Base-by-base conservation (phyloP, 2,329 filamentous ascomycete genomes). In the Neofusicoccum laricinum region DNA sequence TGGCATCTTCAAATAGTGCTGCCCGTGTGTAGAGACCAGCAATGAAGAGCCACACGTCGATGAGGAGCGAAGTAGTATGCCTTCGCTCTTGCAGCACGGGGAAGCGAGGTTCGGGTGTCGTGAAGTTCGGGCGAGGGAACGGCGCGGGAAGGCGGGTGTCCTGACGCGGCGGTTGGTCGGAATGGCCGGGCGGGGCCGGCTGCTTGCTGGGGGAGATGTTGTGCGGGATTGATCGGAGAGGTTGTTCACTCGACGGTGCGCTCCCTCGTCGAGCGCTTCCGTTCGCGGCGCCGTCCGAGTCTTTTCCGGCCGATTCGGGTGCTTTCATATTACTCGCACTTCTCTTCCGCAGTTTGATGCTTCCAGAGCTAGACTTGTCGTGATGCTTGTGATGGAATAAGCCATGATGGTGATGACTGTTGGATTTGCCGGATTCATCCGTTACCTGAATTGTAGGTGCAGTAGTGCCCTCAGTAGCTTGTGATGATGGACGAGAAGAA, bases 1-100 rank as follows among this genome's bases (percentile, higher is more conserved):
- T 86, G 12, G 91, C 88, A 74, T 98, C 94, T 19, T 93, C 89
- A 63, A 87, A 86, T 80, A 96, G 87, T 8, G 85, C 86, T 7
- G 94, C 92, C 61, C 92, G 86, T 32, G 92, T 87, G 73, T 98
- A 99, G 68, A 98, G 88, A 0, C 90, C 90, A 2, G 92, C 90
- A 66, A 97, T 92, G 73, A 95, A 90, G 8, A 97, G 82, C 95
- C 95, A 99, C 36, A 97, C 88, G 68, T 89, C 90, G 19, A 93
- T 81, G 15, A 99, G 77, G 11, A 88, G 73, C 4, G 81, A 81
- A 12, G 86, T 78, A 15, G 82, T 84, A 65, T 87, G 84, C 62
- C 82, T 83, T 59, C 85, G 81, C 57, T 82, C 80, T 66, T 85
- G 81, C 8, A 80, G 67, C 19, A 78, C 75, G 2, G 83, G 78